These are phyloP conservation scores for Parastagonospora avenae DNA, from an alignment of 2,329 filamentous ascomycete species.

Conservation along the genomic window DNA sequence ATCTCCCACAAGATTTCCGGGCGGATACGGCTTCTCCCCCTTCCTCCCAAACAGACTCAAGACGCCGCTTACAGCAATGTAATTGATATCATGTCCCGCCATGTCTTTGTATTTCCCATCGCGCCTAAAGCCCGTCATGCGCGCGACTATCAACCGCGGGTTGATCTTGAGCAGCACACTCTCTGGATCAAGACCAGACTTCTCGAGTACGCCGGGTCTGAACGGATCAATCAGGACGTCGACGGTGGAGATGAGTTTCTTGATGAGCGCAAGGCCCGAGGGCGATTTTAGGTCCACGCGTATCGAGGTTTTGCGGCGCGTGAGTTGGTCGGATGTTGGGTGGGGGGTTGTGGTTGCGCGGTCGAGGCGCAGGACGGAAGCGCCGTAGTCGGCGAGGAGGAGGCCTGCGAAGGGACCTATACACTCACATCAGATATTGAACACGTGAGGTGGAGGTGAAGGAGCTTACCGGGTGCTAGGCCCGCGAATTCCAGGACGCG, in stretches of 20 bases:
- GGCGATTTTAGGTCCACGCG: slow-evolving; percentile 76
- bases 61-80: slow-evolving; percentile 85
- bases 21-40: slow-evolving; percentile 74
- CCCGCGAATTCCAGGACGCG: slow-evolving; percentile 70
- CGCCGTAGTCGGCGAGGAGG: slow-evolving; percentile 81
- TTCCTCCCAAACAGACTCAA: slow-evolving; percentile 75
- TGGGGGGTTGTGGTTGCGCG: slow-evolving; percentile 57
- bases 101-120: slow-evolving; percentile 85
- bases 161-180: slow-evolving; percentile 70
- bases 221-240: slow-evolving; percentile 94
- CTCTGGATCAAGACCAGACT: slow-evolving; percentile 74
- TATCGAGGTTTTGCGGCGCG: slow-evolving; percentile 80
- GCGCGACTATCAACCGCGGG: slow-evolving; percentile 76
- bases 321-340: slow-evolving; percentile 72
- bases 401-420: slow-evolving; percentile 86
- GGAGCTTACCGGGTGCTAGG: slow-evolving; percentile 58
- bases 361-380: slow-evolving; percentile 86
- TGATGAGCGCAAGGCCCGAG: slow-evolving; percentile 68
- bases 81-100: slow-evolving; percentile 97
- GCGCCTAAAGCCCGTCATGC: slow-evolving; percentile 88
- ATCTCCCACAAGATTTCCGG: slow-evolving; percentile 84
- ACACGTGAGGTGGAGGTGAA: background rate
- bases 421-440: slow-evolving; percentile 1
- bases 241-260: slow-evolving; percentile 63
- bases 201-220: slow-evolving; percentile 88